A percentile compares a stretch with the other conserved stretches of the same genome.
phyloP scores from a whole-genome alignment of 225 moss, liverwort and hornwort genomes.

The Polytrichum commune region DNA sequence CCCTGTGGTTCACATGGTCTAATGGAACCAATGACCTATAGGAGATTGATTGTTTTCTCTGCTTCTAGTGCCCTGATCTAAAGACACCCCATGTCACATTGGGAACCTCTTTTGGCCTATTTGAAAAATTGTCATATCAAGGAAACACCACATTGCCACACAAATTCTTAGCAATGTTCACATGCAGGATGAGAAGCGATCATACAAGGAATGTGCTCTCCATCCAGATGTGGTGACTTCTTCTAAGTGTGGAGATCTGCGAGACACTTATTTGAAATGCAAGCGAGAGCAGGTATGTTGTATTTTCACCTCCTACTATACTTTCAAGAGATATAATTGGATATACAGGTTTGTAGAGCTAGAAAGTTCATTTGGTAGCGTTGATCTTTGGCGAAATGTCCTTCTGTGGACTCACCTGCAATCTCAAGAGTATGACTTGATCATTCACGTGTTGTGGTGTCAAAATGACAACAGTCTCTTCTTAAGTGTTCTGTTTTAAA shows the following conservation, averaged over 20 bases:
- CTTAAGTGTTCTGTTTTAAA: not conserved
- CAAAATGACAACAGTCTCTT: not conserved
- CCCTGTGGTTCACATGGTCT: no score
- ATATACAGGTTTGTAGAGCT: not conserved
- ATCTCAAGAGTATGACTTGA: no score
- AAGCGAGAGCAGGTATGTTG: conserved; percentile 40
- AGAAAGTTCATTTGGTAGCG: not conserved
- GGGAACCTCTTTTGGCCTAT: no score
- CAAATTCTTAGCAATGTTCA: not conserved
- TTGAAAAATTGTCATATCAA: not conserved
- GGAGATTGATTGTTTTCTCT: no score
- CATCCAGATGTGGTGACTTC: conserved; percentile 20
- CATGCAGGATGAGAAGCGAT: conserved; percentile 28
- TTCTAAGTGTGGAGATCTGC: conserved; percentile 24
- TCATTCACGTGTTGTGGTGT: not conserved
- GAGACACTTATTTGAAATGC: conserved; percentile 34
- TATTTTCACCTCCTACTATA: not conserved
- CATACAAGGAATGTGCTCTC: conserved; percentile 31
- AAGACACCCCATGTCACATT: no score
- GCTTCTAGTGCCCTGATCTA: no score
- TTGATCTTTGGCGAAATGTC: no score
- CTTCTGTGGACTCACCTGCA: no score
- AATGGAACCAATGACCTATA: no score
- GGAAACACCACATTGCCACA: not conserved
- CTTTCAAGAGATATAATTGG: not conserved